Base-by-base conservation (phyloP, 1,139 yeast species). In the Pneumocystis wakefieldiae region DNA sequence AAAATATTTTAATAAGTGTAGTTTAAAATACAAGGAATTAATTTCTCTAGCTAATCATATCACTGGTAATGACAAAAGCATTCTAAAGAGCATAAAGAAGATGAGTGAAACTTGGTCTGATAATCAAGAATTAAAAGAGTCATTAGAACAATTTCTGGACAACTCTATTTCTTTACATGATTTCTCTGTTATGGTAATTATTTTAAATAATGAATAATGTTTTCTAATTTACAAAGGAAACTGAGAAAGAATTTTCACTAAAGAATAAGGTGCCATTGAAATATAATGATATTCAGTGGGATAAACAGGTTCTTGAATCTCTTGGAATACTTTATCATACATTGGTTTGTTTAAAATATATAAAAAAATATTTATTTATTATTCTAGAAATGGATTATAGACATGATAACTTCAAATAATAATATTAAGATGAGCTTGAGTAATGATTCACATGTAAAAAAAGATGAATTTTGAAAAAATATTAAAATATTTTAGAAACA, bases 1-100 rank as follows among this genome's bases (percentile, higher is more conserved):
- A n/a, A 48, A 60, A 17, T 64, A 60, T 48, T 42, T 41, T 19
- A 59, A 57, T 29, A 59, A 60, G 41, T 60, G 57, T 29, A 57
- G 24, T 4, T 29, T 58, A 32, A 60, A 59, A 57, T 59, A 62
- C 17, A 39, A 53, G 32, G 53, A 38, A 19, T 36, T 62, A 28
- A 62, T 57, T 48, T 48, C 55, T 48, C 32, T 24, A 24, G 8
- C 29, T 15, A 48, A 48, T 48, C 55, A 48, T 48, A 48, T 48
- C 28, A 19, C 24, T 17, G 14, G n/a, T 48, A 24, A 19, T 48
- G 28, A 48, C 24, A 48, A 48, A 24, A 24, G 32, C 28, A 48
- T 48, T 24, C 14, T 48, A 48, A 48, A 48, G 17, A 48, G 17
- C 17, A 15, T 24, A 48, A 48, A 48, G 28, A 48, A 48, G 24